These are phyloP conservation scores for Phialocephala subalpina DNA, from an alignment of 2,329 filamentous ascomycete genomes.

Conservation along the genomic window DNA sequence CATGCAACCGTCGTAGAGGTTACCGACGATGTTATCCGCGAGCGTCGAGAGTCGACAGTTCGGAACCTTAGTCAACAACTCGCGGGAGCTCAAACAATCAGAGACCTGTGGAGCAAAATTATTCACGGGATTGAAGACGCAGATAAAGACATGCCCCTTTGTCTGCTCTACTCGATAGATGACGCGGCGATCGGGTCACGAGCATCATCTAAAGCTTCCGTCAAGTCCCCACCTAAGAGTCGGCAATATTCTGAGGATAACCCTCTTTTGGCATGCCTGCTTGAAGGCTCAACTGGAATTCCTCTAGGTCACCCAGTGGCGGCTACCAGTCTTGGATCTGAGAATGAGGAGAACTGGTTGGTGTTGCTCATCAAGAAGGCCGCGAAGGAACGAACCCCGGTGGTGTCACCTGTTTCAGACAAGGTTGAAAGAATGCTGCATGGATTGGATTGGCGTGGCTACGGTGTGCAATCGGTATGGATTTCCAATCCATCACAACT, in stretches of 20 bases:
- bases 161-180: conserved; percentile 43
- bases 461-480: conserved; percentile 63
- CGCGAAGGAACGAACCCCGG: conserved; percentile 9
- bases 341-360: conserved; percentile 18
- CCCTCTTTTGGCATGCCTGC: conserved; percentile 9
- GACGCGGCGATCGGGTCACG: conserved; percentile 6
- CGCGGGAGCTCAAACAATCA: conserved; percentile 39
- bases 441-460: conserved; percentile 69
- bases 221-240: neutral
- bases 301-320: conserved; percentile 20
- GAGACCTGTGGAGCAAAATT: conserved; percentile 44
- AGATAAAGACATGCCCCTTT: conserved; percentile 43
- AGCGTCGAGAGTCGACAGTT: conserved; percentile 46
- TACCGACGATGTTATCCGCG: conserved; percentile 48
- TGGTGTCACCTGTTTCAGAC: conserved; percentile 16
- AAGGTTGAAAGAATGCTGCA: conserved; percentile 60
- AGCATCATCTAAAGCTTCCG: neutral
- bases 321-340: conserved; percentile 17
- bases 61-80: conserved; percentile 45
- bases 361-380: conserved; percentile 17
- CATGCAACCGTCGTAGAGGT: conserved; percentile 42
- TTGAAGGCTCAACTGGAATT: conserved; percentile 30
- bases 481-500: too few relatives aligned
- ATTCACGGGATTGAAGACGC: conserved; percentile 37
- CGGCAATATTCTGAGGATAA: neutral